phyloP scores from a whole-genome alignment of 176 grass and related monocot species.

The Oryza nivara region DNA sequence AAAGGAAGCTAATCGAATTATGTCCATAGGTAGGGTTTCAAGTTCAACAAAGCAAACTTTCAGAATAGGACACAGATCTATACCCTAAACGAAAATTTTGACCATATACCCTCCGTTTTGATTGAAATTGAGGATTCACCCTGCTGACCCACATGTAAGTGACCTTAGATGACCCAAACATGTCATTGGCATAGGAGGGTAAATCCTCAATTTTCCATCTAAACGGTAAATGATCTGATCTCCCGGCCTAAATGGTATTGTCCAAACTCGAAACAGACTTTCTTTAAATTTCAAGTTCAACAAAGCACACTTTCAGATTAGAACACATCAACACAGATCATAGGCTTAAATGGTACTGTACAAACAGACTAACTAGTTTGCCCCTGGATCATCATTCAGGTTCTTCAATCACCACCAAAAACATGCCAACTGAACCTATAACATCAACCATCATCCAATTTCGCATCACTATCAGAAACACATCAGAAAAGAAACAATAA shows the following conservation, averaged over 20 bases:
- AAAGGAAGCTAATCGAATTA: background rate
- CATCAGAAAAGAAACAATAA: background rate
- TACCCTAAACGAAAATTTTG: background rate
- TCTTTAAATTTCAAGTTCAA: too few relatives aligned
- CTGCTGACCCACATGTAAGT: too few relatives aligned
- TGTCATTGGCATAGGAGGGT: too few relatives aligned
- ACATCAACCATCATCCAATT: background rate
- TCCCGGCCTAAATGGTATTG: too few relatives aligned
- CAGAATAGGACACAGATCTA: background rate
- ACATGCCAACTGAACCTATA: slow-evolving; percentile 1
- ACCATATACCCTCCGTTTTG: too few relatives aligned
- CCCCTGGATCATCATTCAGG: slow-evolving; percentile 23
- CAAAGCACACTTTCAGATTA: background rate
- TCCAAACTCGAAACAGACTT: too few relatives aligned
- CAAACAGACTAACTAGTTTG: slow-evolving; percentile 12
- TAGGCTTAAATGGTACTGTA: background rate
- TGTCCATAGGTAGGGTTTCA: background rate
- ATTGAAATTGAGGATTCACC: too few relatives aligned
- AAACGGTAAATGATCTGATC: too few relatives aligned
- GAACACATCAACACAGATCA: background rate
- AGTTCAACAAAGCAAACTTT: background rate
- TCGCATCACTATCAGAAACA: background rate
- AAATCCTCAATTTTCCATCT: too few relatives aligned
- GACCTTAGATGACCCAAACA: too few relatives aligned
- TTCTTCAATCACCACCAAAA: slow-evolving; percentile 23